Evolutionary conservation across 306 rosid species (phyloP), one percentile per base, ranked within the genome.

Genomic region (Cicer cuneatum): DNA sequence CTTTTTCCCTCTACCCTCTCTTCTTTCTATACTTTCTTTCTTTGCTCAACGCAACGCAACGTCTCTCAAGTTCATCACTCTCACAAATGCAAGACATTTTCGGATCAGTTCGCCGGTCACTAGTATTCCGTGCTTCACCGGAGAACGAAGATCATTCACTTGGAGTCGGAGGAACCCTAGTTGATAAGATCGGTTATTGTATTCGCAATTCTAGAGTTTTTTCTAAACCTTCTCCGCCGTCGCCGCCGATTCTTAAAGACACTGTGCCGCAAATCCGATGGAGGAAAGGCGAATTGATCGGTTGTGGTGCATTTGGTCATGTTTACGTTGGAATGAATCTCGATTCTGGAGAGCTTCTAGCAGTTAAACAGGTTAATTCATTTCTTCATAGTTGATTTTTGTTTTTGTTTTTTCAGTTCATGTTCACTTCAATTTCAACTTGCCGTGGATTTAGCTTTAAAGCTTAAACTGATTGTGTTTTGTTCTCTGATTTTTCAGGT

Each of bases 271-370:
- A 87, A 85, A 95, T 95, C 87, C 90, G 99, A 89, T 95, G 99
- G 99, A 93, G 98, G 51, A 95, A 92, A 72, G 99, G 99, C 29
- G 99, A 95, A 83, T 86, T 95, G 89, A 92, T 95, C 74, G 99
- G 99, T 42, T 95, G 96, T 71, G 99, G 99, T 29, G 98, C 99
- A 67, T 95, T 95, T 59, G 99, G 99, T 2, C 97, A 91, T n/a
- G 99, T 95, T 21, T 95, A 95, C 72, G 94, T 95, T 90, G 99
- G 99, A 42, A 95, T 95, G 99, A 95, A 95, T 83, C 98, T 95
- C 71, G 99, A 85, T 64, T 95, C 99, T 29, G 99, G 99, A 80
- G 99, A 95, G 88, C 99, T 95, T 84, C 86, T 95, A 12, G 99
- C 98, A 15, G 98, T 95, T 14, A 95, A 95, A 77, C 98, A 95